Base-by-base conservation (phyloP, 257 asterid genomes). In the Rubia yunnanensis region DNA sequence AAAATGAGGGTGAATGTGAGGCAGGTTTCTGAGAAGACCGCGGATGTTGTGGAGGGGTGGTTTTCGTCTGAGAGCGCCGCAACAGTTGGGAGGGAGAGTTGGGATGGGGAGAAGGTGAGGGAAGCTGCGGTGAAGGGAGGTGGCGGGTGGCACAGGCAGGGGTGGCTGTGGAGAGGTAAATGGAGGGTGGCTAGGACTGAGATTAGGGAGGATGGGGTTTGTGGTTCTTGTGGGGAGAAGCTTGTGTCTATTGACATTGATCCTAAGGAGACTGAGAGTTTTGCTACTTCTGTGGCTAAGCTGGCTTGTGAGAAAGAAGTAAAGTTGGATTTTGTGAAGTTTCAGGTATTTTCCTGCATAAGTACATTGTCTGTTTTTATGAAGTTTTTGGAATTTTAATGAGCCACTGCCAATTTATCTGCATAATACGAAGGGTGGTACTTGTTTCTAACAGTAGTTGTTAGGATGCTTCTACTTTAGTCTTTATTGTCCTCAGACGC, bases 141-240 rank as follows among this genome's bases (percentile, higher is more conserved):
- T 62, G 99, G 99, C 49, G 99, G 99, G 67, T 94, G 99, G 99
- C 99, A 94, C 60, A 97, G 99, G 27, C 92, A 83, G 62, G 99
- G 99, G 53, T 94, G 99, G 99, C 73, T 94, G 82, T 96, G 99
- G 55, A 82, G 59, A 76, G 97, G 95, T 71, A 73, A 73, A 34
- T 94, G 97, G 99, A 82, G 76, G 64, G 95, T 94, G 72, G 79
- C 66, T 84, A 82, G 92, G 74, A 85, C 89, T 8, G 72, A 55
- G 48, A 83, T 94, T 81, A 74, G 78, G 52, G 82, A 80, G 61
- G 62, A 50, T 2, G 97, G 99, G 5, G 77, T 86, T 52, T 94
- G 99, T 73, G 81, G 72, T 35, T 79, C 89, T 3, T 90, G 99
- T 34, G 81, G 87, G 38, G 94, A 90, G 82, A 83, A 88, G 77